Conservation (phyloP, 805 yeast genomes). For the Ascoidea asiatica region DNA sequence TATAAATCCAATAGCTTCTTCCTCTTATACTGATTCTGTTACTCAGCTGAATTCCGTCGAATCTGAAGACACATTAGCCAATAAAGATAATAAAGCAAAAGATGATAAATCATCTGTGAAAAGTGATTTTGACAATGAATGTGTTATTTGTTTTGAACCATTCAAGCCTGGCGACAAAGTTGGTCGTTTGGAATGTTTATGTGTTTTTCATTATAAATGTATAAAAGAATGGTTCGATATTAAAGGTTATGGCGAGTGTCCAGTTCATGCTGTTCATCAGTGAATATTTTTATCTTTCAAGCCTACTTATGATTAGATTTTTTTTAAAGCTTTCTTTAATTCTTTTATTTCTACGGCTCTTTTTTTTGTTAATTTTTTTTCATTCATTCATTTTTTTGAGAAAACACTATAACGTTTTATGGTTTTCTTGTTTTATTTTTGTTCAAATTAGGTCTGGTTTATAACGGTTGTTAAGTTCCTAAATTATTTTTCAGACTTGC, state of each 20-base stretch:
- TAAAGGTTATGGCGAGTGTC: constrained; percentile 79
- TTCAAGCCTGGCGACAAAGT: constrained; percentile 77
- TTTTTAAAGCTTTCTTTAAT: too few relatives aligned
- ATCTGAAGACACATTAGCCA: background rate
- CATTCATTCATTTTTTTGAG: background rate
- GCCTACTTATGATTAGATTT: background rate
- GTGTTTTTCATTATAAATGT: constrained; percentile 87
- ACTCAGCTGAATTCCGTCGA: background rate
- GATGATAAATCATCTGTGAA: constrained; percentile 6
- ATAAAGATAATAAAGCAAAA: background rate
- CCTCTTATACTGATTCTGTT: background rate
- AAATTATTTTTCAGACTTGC: too few relatives aligned
- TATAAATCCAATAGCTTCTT: background rate
- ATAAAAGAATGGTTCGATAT: constrained; percentile 83
- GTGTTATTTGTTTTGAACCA: constrained; percentile 90
- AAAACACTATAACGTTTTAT: too few relatives aligned
- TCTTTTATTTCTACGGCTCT: background rate
- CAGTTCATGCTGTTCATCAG: constrained; percentile 51
- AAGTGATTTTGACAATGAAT: constrained; percentile 46
- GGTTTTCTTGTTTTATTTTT: background rate
- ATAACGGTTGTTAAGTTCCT: too few relatives aligned
- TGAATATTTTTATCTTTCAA: background rate
- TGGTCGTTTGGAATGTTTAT: constrained; percentile 85
- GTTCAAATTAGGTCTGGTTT: too few relatives aligned
- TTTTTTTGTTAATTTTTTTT: background rate